Conservation (phyloP, 148 eudicot genomes). For the Cornus florida region DNA sequence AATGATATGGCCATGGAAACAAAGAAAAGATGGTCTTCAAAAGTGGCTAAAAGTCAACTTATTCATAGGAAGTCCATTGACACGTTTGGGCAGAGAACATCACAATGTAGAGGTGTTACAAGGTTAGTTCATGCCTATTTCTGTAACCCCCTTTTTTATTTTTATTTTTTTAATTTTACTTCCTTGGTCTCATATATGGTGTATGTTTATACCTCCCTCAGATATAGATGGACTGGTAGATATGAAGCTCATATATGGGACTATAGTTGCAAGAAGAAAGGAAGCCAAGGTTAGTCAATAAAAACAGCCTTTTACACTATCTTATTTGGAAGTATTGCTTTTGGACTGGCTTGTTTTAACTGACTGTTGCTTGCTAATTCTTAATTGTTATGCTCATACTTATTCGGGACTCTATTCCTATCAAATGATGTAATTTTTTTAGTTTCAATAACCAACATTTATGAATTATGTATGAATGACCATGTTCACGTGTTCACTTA, state of each 20-base stretch:
- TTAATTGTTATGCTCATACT: too few relatives aligned
- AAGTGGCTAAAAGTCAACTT: too few relatives aligned
- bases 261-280: constrained; percentile 85
- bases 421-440: too few relatives aligned
- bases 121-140: constrained; percentile 36
- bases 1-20: too few relatives aligned
- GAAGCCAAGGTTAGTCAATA: constrained; percentile 78
- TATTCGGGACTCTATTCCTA: too few relatives aligned
- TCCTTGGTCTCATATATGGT: not conserved
- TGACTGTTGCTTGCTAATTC: too few relatives aligned
- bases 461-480: too few relatives aligned
- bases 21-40: too few relatives aligned
- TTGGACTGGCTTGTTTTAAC: constrained; percentile 22
- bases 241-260: constrained; percentile 96
- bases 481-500: too few relatives aligned
- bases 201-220: not conserved
- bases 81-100: constrained; percentile 86
- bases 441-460: too few relatives aligned
- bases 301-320: constrained; percentile 1
- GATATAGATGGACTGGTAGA: constrained; percentile 17
- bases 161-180: not conserved
- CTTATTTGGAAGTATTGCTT: constrained; percentile 13
- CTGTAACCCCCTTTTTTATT: not conserved
- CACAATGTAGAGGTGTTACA: constrained; percentile 28
- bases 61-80: constrained; percentile 20